Evolutionary conservation across 2,329 filamentous ascomycete genomes (phyloP), one percentile per base, ranked within the genome.

Genomic region (Cladosporium sp.): DNA sequence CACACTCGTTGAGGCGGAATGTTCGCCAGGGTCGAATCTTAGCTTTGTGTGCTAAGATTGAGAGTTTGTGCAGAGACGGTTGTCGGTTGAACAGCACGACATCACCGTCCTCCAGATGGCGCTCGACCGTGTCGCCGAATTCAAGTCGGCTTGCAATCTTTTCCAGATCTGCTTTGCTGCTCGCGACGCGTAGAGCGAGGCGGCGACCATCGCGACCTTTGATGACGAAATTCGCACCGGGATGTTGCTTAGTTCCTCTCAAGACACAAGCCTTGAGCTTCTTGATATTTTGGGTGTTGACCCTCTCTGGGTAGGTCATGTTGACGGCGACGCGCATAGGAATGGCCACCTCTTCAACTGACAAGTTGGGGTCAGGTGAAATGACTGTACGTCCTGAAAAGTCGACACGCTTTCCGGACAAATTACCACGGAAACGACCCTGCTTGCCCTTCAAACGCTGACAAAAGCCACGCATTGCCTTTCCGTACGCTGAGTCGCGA

Each of bases 331-430:
- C 91, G 15, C 95, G 78, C 54, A 86, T 78, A 1, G 93, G 93
- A 24, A 99, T 85, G 4, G 92, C 92, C 30, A 99, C 93, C 69
- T 99, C 85, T 59, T 97, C 89, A 56, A 99, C 89, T 15, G 87
- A 84, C 43, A 99, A 70, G 61, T 99, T 99, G 3, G 93, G 93
- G 69, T 99, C 93, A 0, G 93, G 93, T 1, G 91, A 96, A 69
- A 99, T 99, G 69, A 99, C 93, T 0, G 93, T 99, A 68, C 93
- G 84, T 15, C 90, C 93, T 9, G 93, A 99, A 70, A 97, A 99
- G 67, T 99, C 92, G 48, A 99, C 93, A 79, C 93, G 92, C 71
- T 99, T 99, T 66, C 93, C 93, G 0, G 92, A 97, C 53, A 99
- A 71, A 63, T 99, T 99, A 52, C 95, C 93, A 72, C 93, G 86